A percentile compares a stretch with the other conserved stretches of the same genome.
These are phyloP conservation scores for Lepiota brunneoincarnata DNA, from an alignment of 768 basidiomycete species.

Conservation along the genomic window DNA sequence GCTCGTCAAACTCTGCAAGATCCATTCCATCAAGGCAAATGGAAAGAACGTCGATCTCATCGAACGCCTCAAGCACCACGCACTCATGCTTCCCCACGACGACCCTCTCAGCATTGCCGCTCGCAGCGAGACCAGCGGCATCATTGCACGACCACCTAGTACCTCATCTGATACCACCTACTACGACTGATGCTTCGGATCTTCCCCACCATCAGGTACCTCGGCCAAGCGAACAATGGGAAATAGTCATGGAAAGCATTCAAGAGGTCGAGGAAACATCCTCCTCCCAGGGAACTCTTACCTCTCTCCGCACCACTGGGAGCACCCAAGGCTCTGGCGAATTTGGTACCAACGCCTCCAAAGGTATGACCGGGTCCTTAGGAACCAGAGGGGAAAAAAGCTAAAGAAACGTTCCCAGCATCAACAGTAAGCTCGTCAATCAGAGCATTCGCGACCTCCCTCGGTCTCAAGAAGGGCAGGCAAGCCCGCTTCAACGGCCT, in stretches of 20 bases:
- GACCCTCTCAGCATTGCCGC: constrained; percentile 54
- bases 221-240: constrained; percentile 80
- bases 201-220: constrained; percentile 21
- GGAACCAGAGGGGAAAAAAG: too few relatives aligned
- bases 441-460: constrained; percentile 70
- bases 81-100: constrained; percentile 57
- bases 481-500: constrained; percentile 21
- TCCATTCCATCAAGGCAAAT: constrained; percentile 73
- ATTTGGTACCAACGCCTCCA: constrained; percentile 68
- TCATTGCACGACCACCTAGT: constrained; percentile 14
- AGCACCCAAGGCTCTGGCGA: constrained; percentile 46
- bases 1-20: constrained; percentile 82
- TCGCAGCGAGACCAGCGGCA: constrained; percentile 39
- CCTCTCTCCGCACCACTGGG: constrained; percentile 39
- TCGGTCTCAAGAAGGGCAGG: constrained; percentile 60
- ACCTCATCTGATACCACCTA: neutral
- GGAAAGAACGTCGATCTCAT: constrained; percentile 81
- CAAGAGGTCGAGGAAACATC: constrained; percentile 57
- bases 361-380: too few relatives aligned
- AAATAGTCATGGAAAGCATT: constrained; percentile 83
- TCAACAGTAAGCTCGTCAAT: constrained; percentile 72
- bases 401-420: constrained; percentile 34
- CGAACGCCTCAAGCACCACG: constrained; percentile 64
- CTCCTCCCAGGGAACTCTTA: constrained; percentile 47
- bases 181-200: constrained; percentile 16